Base-by-base conservation (phyloP, 2,329 filamentous ascomycete species). In the Arthrocladium fulminans region DNA sequence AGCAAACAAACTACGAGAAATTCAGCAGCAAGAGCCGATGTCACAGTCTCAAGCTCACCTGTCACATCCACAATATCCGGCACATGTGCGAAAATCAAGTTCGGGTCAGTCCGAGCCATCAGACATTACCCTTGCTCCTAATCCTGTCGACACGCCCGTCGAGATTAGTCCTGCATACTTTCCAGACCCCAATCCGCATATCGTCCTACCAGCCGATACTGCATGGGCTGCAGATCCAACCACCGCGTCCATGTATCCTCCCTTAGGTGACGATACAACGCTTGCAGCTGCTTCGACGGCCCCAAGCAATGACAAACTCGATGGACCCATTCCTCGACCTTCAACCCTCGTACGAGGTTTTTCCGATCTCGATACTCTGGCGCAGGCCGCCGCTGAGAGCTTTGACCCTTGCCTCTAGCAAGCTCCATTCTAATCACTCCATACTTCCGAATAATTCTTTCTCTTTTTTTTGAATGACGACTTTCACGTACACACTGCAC, bases 281-380 rank as follows among this genome's bases (percentile, higher is more conserved):
- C 19, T 57, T 19, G 20, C 43, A 19, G 37, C 43, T 24, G 17
- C 39, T 32, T 42, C 48, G 43, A 47, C 37, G 45, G 10, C 46
- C 13, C 35, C 25, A n/a, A 27, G n/a, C n/a, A n/a, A 39, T 17
- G 45, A 49, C 24, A 54, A 54, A 29, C 23, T 48, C 37, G 45
- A 29, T 15, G 38, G 25, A 1, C 22, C 49, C 42, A 22, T 44
- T 19, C 47, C 48, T 4, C 50, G 55, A 48, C 52, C 55, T 4
- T 51, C 56, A 3, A 32, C 50, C 8, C 43, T 57, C 22, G 40
- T 50, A 3, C 55, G 57, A 17, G 56, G 56, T 12, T 58, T 57
- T 41, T 60, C 57, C 5, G 57, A 60, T 39, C 50, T 60, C 7
- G 57, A 60, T 34, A 59, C 57, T 13, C 50, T 60, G 23, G 57